Percentiles rank a stretch among this genome's conserved stretches.
Conservation (phyloP, 2,329 filamentous ascomycete species). For the Fusarium tricinctum region DNA sequence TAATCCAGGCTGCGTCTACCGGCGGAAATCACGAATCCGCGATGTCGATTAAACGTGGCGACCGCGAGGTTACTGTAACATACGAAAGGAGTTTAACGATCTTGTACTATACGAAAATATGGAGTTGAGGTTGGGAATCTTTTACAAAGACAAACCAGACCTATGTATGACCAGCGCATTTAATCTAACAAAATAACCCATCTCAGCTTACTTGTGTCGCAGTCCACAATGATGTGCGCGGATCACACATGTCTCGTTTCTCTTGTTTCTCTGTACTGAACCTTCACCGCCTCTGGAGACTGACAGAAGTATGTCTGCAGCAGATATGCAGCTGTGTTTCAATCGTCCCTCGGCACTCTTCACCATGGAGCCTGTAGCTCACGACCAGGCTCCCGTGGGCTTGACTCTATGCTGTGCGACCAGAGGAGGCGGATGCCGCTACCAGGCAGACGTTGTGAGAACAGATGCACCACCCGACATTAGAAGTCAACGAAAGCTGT, state of each 20-base stretch:
- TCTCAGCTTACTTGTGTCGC: background rate
- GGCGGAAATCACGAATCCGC: background rate
- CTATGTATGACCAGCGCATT: background rate
- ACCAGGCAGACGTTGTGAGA: background rate
- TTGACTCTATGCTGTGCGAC: background rate
- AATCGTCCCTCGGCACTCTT: background rate
- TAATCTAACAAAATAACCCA: constrained; percentile 7
- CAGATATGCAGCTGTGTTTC: background rate
- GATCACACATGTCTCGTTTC: background rate
- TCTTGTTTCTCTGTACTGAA: background rate
- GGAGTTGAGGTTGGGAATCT: background rate
- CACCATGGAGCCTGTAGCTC: background rate
- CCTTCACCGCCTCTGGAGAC: background rate
- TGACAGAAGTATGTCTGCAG: background rate
- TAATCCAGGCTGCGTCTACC: background rate
- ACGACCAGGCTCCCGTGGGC: background rate
- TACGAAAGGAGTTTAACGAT: constrained; percentile 10
- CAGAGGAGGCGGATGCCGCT: background rate
- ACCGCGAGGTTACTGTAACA: constrained; percentile 23
- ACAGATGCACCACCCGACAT: background rate
- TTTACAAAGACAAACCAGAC: background rate
- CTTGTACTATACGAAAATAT: constrained; percentile 28
- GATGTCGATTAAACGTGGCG: background rate
- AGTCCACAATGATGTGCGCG: background rate
- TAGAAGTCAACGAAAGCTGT: background rate